Evolutionary conservation across 2,329 filamentous ascomycete species (phyloP), one percentile per base, ranked within the genome.

Genomic region (Aureobasidium sp.): DNA sequence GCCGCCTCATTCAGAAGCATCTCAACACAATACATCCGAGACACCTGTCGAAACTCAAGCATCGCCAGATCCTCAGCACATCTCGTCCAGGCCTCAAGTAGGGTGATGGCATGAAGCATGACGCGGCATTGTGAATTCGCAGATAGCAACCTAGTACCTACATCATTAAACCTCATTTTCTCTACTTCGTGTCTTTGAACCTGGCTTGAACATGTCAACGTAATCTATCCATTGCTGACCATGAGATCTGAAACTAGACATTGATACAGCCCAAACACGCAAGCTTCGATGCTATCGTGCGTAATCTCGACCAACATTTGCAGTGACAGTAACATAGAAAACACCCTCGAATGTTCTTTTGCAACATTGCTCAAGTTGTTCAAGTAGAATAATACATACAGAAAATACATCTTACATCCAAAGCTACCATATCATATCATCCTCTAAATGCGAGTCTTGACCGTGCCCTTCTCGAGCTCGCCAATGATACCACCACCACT

Each of bases 401-500:
- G 42, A 51, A 34, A 48, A 51, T 42, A 60, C 39, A 55, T 55
- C 22, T 53, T 22, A 31, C 17, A 47, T 48, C 45, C 7, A n/a
- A 20, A 27, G 5, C 29, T 15, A 42, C 36, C 15, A 15, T 14
- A 42, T 44, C 15, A 15, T 14, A 7, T 9, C 17, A n/a, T 9
- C 17, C 34, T 20, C 29, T 42, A 60, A 27, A 60, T 60, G 45
- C 57, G 57, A 27, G 57, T 60, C 34, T 45, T 55, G 22, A 83
- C 77, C 63, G 77, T 80, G 42, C 84, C 83, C 70, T 87, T 85
- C 78, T 96, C 91, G 77, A 97, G 82, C 81, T 96, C 90, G 8
- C 91, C 91, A 49, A 96, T 81, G 57, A 93, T 83, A 17, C 92
- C 92, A 69, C 88, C 86, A 25, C 91, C 91, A 53, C 87, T 85